These are phyloP conservation scores for Fraxinus velutina DNA, from an alignment of 305 asterid species.

Conservation along the genomic window DNA sequence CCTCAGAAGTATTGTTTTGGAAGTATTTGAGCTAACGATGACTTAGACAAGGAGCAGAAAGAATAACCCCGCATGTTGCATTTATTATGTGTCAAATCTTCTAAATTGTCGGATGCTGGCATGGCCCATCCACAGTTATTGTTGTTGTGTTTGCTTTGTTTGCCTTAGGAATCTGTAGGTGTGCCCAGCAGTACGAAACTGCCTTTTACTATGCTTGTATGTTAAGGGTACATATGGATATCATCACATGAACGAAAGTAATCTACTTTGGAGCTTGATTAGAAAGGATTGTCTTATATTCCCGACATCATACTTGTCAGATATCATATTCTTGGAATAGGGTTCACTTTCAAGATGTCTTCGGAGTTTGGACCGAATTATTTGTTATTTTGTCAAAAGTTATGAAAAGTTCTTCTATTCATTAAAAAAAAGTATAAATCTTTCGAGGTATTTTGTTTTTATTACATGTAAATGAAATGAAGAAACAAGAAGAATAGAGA, in stretches of 20 bases:
- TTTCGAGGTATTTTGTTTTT: not conserved
- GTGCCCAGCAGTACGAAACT: not conserved
- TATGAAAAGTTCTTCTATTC: not conserved
- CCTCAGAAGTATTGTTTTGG: not conserved
- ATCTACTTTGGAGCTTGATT: not conserved
- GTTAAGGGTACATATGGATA: not conserved
- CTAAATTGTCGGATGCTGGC: not conserved
- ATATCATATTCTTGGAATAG: not conserved
- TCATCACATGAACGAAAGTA: not conserved
- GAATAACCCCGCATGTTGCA: not conserved
- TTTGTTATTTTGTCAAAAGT: not conserved
- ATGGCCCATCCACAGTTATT: not conserved
- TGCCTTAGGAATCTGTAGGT: not conserved
- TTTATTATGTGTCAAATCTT: not conserved
- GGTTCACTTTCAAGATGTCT: slow-evolving; percentile 4
- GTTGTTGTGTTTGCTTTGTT: not conserved
- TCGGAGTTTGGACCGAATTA: not conserved
- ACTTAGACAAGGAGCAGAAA: not conserved
- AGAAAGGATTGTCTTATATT: not conserved
- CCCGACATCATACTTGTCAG: not conserved
- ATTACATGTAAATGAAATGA: not conserved
- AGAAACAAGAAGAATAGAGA: not conserved
- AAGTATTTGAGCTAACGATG: not conserved
- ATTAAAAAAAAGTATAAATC: not conserved
- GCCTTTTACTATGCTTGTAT: not conserved